Conservation (phyloP, 495 filamentous ascomycete species). For the Penicillium argentinense region DNA sequence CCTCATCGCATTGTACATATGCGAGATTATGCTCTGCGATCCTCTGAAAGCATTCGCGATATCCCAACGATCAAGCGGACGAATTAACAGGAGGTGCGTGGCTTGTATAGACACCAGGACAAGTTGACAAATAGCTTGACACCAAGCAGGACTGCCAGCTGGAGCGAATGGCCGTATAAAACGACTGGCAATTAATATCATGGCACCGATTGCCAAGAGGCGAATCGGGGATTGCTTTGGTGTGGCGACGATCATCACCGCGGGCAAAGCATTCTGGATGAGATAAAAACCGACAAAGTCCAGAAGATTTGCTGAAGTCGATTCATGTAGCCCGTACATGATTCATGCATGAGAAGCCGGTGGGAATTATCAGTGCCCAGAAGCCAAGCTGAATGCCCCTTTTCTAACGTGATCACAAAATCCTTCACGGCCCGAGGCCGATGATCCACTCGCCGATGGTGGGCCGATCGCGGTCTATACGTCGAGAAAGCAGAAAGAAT, state of each 20-base stretch:
- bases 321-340: constrained; percentile 8
- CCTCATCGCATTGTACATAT: background rate
- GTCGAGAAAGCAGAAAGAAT: too few species aligned
- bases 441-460: too few species aligned
- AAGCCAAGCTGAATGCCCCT: too few species aligned
- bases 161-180: constrained; percentile 7
- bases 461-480: too few species aligned
- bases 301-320: constrained; percentile 1
- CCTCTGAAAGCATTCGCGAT: background rate
- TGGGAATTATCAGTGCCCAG: too few species aligned
- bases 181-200: constrained; percentile 2
- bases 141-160: constrained; percentile 7
- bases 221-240: constrained; percentile 5
- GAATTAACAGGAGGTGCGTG: constrained; percentile 5
- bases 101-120: constrained; percentile 4
- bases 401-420: too few species aligned
- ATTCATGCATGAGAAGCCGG: too few species aligned
- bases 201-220: background rate
- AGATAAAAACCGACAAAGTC: constrained; percentile 1
- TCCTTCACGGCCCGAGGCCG: too few species aligned
- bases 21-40: background rate
- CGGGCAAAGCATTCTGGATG: constrained; percentile 1
- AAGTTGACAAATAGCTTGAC: constrained; percentile 6
- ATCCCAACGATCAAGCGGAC: background rate
- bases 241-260: constrained; percentile 2